Percentiles rank a stretch among this genome's conserved stretches.
These are phyloP conservation scores for Primulina huaijiensis DNA, from an alignment of 257 asterid genomes.

Conservation along the genomic window DNA sequence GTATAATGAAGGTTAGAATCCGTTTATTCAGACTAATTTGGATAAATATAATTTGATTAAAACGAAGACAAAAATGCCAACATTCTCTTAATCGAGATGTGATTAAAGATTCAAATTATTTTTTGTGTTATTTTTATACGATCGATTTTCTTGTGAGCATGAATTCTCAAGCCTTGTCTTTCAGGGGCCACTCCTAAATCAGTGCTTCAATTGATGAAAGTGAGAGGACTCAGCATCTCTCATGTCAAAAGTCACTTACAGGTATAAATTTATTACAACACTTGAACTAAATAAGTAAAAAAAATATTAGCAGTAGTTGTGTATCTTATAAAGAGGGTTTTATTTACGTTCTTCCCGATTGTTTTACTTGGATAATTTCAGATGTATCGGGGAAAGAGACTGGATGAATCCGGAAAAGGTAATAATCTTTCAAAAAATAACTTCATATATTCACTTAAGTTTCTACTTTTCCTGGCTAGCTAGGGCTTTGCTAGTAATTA, in stretches of 20 bases:
- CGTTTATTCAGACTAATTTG: too few relatives aligned
- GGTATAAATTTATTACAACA: slow-evolving; percentile 36
- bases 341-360: not conserved
- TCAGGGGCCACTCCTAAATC: slow-evolving; percentile 96
- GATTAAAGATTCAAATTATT: too few relatives aligned
- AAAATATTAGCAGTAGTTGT: not conserved
- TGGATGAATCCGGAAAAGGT: slow-evolving; percentile 90
- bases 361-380: slow-evolving; percentile 27
- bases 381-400: slow-evolving; percentile 93
- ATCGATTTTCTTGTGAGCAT: not conserved
- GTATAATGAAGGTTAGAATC: too few relatives aligned
- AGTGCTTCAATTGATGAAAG: slow-evolving; percentile 89
- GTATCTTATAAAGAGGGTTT: not conserved
- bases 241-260: slow-evolving; percentile 97
- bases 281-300: not conserved
- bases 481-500: not conserved
- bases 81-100: too few relatives aligned
- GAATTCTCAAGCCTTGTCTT: not conserved
- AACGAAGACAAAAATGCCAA: too few relatives aligned
- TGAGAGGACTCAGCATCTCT: slow-evolving; percentile 80
- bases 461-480: not conserved
- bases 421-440: not conserved
- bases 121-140: too few relatives aligned
- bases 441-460: not conserved
- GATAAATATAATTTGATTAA: too few relatives aligned